phyloP scores from a whole-genome alignment of 108 stramenopile species.

The Pseudonitzschia multiseries region DNA sequence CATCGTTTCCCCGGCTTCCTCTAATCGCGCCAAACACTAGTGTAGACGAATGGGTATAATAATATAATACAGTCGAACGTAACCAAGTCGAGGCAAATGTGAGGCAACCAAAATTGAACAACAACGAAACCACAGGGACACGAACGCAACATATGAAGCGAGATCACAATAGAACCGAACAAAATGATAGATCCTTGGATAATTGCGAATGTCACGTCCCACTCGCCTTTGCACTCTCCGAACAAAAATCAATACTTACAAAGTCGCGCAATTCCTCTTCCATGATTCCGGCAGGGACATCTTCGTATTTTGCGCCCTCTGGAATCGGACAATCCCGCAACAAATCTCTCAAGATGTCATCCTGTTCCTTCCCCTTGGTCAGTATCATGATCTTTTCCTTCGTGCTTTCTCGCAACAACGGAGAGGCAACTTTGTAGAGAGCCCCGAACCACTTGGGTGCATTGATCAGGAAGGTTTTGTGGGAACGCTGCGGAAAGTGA shows the following conservation, averaged over 20 bases:
- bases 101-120: background rate
- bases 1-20: constrained; percentile 15
- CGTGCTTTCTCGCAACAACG: constrained; percentile 70
- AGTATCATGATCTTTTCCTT: constrained; percentile 71
- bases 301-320: background rate
- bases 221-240: no score
- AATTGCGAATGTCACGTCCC: no score
- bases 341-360: constrained; percentile 9
- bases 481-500: constrained; percentile 74
- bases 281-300: constrained; percentile 22
- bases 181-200: no score
- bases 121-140: no score
- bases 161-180: no score
- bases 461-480: constrained; percentile 74
- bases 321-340: constrained; percentile 13
- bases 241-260: constrained; percentile 25
- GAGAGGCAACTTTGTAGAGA: constrained; percentile 63
- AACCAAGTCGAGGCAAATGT: background rate
- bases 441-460: constrained; percentile 74
- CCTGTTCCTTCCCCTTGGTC: constrained; percentile 26
- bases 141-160: no score
- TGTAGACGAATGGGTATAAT: background rate
- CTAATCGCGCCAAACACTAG: constrained; percentile 18
- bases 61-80: background rate
- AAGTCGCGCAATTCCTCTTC: constrained; percentile 35